These are phyloP conservation scores for Hevea brasiliensis DNA, from an alignment of 345 rosid genomes.

Conservation along the genomic window DNA sequence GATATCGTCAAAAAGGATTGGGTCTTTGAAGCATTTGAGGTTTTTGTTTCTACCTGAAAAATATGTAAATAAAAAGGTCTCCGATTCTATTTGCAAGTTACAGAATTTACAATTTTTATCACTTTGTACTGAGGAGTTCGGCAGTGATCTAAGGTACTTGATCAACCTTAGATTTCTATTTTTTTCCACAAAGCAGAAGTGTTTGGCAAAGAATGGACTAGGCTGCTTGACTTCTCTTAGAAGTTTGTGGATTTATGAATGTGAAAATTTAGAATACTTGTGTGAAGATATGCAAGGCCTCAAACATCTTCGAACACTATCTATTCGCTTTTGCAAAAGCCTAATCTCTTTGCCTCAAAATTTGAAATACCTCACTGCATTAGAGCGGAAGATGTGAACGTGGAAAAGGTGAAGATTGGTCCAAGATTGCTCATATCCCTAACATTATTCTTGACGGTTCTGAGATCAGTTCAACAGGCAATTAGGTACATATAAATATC, in stretches of 20 bases:
- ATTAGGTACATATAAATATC: too few relatives aligned
- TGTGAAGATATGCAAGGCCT: too few relatives aligned
- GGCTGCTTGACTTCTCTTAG: slow-evolving; percentile 28
- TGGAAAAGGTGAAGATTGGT: neutral
- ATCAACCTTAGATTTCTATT: slow-evolving; percentile 21
- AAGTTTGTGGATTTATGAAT: slow-evolving; percentile 5
- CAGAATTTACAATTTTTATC: slow-evolving; percentile 31
- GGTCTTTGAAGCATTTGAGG: slow-evolving; percentile 31
- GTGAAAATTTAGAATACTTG: slow-evolving; percentile 20
- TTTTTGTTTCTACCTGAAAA: slow-evolving; percentile 20
- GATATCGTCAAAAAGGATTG: too few relatives aligned
- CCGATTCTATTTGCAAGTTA: too few relatives aligned
- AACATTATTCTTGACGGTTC: neutral
- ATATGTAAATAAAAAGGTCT: slow-evolving; percentile 14
- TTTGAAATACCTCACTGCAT: too few relatives aligned
- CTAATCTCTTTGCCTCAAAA: slow-evolving; percentile 15
- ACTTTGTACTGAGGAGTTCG: slow-evolving; percentile 22
- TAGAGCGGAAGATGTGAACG: too few relatives aligned
- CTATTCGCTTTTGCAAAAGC: slow-evolving; percentile 9
- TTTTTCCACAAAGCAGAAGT: slow-evolving; percentile 24
- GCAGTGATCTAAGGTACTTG: slow-evolving; percentile 20
- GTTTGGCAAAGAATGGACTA: too few relatives aligned
- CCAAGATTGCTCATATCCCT: slow-evolving; percentile 2
- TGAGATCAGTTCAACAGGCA: too few relatives aligned
- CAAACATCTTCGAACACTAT: slow-evolving; percentile 15